Percentiles rank a stretch among this genome's conserved stretches.
Conservation (phyloP, 177 flowering plant species). For the Tripterygium wilfordii region DNA sequence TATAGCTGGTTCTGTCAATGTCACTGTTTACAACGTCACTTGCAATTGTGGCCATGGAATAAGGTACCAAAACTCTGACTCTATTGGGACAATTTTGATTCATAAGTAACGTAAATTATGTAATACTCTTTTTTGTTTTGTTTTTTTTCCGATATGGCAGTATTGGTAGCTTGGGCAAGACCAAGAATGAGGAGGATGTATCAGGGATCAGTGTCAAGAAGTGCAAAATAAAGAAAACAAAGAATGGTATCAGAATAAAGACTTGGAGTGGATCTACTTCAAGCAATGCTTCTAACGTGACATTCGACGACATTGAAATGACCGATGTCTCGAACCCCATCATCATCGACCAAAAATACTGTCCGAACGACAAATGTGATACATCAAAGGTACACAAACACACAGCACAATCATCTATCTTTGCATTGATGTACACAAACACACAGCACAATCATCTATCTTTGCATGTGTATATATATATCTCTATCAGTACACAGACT, state of each 20-base stretch:
- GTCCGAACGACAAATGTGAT: conserved; percentile 1
- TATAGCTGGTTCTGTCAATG: not conserved
- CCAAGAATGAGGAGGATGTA: conserved; percentile 9
- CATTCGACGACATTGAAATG: conserved; percentile 12
- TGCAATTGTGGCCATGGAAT: conserved; percentile 1
- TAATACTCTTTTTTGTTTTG: too few species aligned
- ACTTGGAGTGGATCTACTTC: conserved; percentile 3
- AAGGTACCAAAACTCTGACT: not conserved
- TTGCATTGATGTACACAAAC: too few species aligned
- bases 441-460: not conserved
- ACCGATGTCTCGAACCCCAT: conserved; percentile 9
- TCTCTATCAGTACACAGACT: too few species aligned
- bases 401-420: not conserved
- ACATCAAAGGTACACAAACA: too few species aligned
- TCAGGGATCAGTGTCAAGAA: conserved; percentile 1
- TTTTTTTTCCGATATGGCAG: not conserved
- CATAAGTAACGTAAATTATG: not conserved
- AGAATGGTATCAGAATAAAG: conserved; percentile 18
- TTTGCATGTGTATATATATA: not conserved
- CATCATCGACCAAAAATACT: conserved; percentile 15
- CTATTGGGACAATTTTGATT: not conserved
- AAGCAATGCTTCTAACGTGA: conserved; percentile 1
- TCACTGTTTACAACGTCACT: not conserved
- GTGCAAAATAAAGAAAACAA: conserved; percentile 3
- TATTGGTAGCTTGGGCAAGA: conserved; percentile 16